phyloP scores from a whole-genome alignment of 1,139 yeast species.

The Diutina catenulata region DNA sequence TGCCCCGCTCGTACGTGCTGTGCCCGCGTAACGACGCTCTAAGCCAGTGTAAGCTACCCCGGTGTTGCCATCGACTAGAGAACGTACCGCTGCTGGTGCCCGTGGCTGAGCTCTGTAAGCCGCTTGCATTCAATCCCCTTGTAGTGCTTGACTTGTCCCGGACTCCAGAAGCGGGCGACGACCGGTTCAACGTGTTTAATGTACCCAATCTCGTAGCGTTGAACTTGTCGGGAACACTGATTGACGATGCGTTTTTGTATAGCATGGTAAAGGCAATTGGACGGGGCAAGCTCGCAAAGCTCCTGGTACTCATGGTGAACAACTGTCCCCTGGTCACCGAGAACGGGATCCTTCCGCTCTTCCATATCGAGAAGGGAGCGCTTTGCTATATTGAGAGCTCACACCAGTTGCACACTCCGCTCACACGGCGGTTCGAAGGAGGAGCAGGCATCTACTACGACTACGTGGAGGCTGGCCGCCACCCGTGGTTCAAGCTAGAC shows the following conservation, averaged over 20 bases:
- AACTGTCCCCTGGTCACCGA: background rate
- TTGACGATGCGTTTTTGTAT: background rate
- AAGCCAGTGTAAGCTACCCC: background rate
- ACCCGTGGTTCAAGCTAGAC: constrained; percentile 3
- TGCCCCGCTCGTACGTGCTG: background rate
- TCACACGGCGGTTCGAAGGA: background rate
- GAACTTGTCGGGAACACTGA: background rate
- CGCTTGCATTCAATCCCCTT: background rate
- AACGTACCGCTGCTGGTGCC: background rate
- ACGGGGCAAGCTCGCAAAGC: background rate
- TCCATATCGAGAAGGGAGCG: background rate
- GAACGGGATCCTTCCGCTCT: background rate
- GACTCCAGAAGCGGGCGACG: background rate
- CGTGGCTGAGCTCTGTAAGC: background rate
- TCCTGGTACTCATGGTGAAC: background rate
- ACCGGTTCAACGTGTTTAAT: background rate
- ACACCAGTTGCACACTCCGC: background rate
- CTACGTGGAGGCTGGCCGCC: background rate
- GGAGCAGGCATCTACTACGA: background rate
- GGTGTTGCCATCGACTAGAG: constrained; percentile 1
- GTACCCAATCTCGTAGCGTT: background rate
- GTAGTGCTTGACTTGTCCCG: background rate
- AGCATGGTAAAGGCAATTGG: background rate
- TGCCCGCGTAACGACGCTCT: background rate
- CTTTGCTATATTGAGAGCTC: background rate